Percentiles rank a stretch among this genome's conserved stretches.
phyloP scores from a whole-genome alignment of 768 basidiomycete species.

The Amanita subjunquillea region DNA sequence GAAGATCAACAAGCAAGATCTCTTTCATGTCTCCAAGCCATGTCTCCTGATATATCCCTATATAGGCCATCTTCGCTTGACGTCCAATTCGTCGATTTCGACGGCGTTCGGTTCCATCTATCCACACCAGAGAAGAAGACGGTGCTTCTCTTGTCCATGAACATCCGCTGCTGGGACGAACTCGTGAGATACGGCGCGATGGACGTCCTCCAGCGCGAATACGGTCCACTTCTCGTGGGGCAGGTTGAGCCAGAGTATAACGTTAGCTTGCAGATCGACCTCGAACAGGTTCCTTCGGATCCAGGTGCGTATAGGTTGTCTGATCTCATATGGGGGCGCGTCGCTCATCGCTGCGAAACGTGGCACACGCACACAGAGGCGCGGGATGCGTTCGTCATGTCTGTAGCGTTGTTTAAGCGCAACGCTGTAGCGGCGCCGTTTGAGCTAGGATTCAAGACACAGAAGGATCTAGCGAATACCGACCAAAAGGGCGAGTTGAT shows the following conservation, averaged over 20 bases:
- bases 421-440: conserved; percentile 94
- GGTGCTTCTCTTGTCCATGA: conserved; percentile 82
- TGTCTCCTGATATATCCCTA: conserved; percentile 7
- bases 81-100: conserved; percentile 96
- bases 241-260: conserved; percentile 83
- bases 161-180: conserved; percentile 95
- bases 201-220: conserved; percentile 72
- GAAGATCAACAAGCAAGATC: conserved; percentile 67
- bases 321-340: background rate
- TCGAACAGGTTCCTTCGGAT: conserved; percentile 76
- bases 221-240: conserved; percentile 57
- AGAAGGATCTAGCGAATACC: conserved; percentile 74
- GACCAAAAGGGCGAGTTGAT: conserved; percentile 75
- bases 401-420: conserved; percentile 79
- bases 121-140: conserved; percentile 84
- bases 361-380: conserved; percentile 39
- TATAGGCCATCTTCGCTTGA: conserved; percentile 83
- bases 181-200: conserved; percentile 80
- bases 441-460: conserved; percentile 74
- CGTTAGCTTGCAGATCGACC: conserved; percentile 77
- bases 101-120: conserved; percentile 90
- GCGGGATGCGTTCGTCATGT: conserved; percentile 70
- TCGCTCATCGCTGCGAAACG: conserved; percentile 7
- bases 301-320: conserved; percentile 43
- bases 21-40: background rate